Base-by-base conservation (phyloP, 345 rosid genomes). In the Lepidium aucheri region DNA sequence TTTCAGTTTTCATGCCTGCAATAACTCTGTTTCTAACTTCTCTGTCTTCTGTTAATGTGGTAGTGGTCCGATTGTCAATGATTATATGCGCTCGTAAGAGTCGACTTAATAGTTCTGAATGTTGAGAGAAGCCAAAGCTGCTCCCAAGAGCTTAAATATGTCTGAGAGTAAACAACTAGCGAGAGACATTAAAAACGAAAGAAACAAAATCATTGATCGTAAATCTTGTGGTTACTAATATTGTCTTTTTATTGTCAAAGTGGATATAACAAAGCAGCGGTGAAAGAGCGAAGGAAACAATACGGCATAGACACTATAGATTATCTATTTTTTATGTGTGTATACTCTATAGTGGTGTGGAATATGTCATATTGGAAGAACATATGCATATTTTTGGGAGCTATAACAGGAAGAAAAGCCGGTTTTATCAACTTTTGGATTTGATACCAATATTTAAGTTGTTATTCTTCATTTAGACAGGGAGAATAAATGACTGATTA, bases 401-500 rank as follows among this genome's bases (percentile, higher is more conserved):
- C 44, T 32, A 20, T 42, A 42, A 30, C 33, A 9, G 14, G 53
- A 32, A 10, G 42, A 30, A 28, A 20, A 41, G 36, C 53, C 44
- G 13, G 35, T 38, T 5, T 4, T 53, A 33, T 33, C 0, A n/a
- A 43, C 40, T 58, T 68, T 49, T 39, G 26, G 40, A 15, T 26
- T 67, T 28, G 49, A 36, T 59, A 17, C 42, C 22, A 60, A 26
- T 7, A 51, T 40, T 12, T 16, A 34, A 17, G 8, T 7, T 50
- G 60, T 20, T 51, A 32, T 32, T 60, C 51, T 60, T 60, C 3
- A 1, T 41, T 26, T 17, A 44, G 13, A 45, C 30, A n/a, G 18
- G 42, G 35, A 12, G 38, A 52, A 36, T n/a, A 54, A 33, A 45
- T 63, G 39, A 13, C 33, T 60, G 69, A n/a, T 54, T 71, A 38